Base-by-base conservation (phyloP, 495 filamentous ascomycete genomes). In the Sabuloglossum arenarium region DNA sequence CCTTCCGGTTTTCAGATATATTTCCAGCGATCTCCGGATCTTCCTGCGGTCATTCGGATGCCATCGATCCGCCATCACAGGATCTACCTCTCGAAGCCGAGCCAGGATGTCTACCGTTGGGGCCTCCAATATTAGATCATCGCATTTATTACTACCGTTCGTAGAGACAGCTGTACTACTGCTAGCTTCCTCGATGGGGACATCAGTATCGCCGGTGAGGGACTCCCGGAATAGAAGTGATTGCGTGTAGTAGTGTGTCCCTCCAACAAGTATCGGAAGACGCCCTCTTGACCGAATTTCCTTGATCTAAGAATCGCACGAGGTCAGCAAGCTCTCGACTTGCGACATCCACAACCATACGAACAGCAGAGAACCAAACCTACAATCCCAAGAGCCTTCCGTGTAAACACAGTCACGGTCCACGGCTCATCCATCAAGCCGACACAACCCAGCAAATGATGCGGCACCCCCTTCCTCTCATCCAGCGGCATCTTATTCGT, bases 191-290 rank as follows among this genome's bases (percentile, higher is more conserved):
- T 56, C 59, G 27, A 61, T 59, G 47, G 62, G 25, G 29, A 58
- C n/a, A 55, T 56, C 62, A 49, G 71, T 66, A 19, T 70, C 67
- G n/a, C n/a, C n/a, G 19, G 86, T 69, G 30, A 87, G 58, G 28
- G 69, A 67, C 51, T 86, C 79, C 23, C 82, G 70, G 64, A 95
- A 94, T 9, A 99, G 71, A 16, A 97, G 75, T 1, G 83, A 76
- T 62, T 96, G 88, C 0, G 86, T 80, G 63, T 99, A 99, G 65
- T 96, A 97, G 60, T 93, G 86, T 4, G 88, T 93, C 27, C 93
- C 93, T 16, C 93, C 93, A 9, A 97, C 93, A 2, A 99, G 66
- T 24, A 99, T 86, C 0, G 93, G 93, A 11, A 94, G 68, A 59
- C 81, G 85, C 0, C 85, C 84, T 58, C 88, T 76, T 2, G 68